These are phyloP conservation scores for Elsinoe batatas DNA, from an alignment of 2,329 filamentous ascomycete species.

Conservation along the genomic window DNA sequence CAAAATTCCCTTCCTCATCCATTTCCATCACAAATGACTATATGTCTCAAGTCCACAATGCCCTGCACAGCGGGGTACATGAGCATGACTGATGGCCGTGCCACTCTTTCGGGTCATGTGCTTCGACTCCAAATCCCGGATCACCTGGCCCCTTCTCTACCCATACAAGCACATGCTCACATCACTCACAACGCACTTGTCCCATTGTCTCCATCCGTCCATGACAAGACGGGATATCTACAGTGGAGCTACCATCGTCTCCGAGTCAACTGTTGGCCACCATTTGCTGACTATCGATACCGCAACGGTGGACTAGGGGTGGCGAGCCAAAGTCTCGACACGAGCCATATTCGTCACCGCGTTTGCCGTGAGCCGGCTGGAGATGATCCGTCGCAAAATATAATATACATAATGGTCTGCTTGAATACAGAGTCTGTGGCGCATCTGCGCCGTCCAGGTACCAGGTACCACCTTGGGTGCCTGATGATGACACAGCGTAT, in stretches of 20 bases:
- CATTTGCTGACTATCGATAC: slow-evolving; percentile 9
- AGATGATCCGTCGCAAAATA: neutral
- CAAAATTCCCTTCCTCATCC: neutral
- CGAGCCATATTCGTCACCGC: neutral
- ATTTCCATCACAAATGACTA: neutral
- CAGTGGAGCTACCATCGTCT: neutral
- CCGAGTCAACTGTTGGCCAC: slow-evolving; percentile 9
- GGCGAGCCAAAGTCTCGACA: neutral
- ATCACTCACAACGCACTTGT: neutral
- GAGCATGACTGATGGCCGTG: neutral
- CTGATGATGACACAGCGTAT: neutral
- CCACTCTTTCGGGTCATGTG: neutral
- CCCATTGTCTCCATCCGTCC: neutral
- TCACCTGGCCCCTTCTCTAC: neutral
- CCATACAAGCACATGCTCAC: neutral
- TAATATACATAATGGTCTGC: no score
- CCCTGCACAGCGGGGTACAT: slow-evolving; percentile 7
- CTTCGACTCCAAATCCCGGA: neutral
- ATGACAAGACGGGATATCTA: slow-evolving; percentile 2
- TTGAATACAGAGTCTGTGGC: no score
- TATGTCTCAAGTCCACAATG: neutral
- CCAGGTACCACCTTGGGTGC: neutral
- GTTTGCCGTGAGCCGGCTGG: neutral
- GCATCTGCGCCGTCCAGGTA: neutral
- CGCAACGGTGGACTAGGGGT: slow-evolving; percentile 5